phyloP scores from a whole-genome alignment of 768 basidiomycete genomes.

The Kwoniella mangroviensis region DNA sequence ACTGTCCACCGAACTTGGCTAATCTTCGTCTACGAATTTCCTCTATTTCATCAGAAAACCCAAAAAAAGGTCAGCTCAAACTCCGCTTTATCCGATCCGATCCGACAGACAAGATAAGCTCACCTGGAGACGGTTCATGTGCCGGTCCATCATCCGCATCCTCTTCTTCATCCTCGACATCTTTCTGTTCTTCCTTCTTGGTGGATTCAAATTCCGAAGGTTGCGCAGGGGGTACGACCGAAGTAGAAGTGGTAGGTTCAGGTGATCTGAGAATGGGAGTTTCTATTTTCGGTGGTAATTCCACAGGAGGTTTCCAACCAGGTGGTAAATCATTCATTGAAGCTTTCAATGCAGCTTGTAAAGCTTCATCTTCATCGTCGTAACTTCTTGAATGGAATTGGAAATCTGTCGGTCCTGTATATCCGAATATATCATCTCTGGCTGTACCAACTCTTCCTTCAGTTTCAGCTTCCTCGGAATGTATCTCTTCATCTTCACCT shows the following conservation, averaged over 20 bases:
- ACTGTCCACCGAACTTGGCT: constrained; percentile 65
- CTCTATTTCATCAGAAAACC: constrained; percentile 15
- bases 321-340: constrained; percentile 71
- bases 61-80: too few relatives aligned
- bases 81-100: too few relatives aligned
- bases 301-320: constrained; percentile 60
- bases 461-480: constrained; percentile 35
- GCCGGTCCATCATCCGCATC: constrained; percentile 62
- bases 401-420: constrained; percentile 42
- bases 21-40: constrained; percentile 46
- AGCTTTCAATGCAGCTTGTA: constrained; percentile 85
- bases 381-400: constrained; percentile 42
- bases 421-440: constrained; percentile 25
- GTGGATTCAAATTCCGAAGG: constrained; percentile 10
- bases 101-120: constrained; percentile 54
- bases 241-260: constrained; percentile 11
- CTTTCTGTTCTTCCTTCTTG: constrained; percentile 40
- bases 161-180: constrained; percentile 35
- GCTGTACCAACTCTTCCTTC: constrained; percentile 21
- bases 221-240: constrained; percentile 1
- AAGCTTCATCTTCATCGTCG: constrained; percentile 83
- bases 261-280: constrained; percentile 19
- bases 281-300: constrained; percentile 26
- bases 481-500: constrained; percentile 26
- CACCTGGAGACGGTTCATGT: constrained; percentile 71